Percentiles rank a stretch among this genome's conserved stretches.
phyloP scores from a whole-genome alignment of 805 yeast species.

The Yamadazyma paraphyllophila region DNA sequence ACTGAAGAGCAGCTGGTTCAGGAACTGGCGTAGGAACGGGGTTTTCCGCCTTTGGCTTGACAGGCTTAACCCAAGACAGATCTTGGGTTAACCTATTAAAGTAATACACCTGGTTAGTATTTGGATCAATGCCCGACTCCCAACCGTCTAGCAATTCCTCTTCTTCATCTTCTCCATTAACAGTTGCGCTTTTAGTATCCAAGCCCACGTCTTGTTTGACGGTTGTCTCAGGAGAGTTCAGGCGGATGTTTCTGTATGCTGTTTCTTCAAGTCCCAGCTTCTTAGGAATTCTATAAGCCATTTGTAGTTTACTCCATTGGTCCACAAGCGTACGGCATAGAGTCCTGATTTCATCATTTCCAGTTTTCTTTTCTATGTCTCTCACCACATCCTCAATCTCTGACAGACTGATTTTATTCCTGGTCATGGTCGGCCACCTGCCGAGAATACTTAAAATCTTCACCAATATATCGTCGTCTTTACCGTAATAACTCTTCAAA shows the following conservation, averaged over 20 bases:
- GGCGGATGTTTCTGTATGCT: constrained; percentile 22
- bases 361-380: constrained; percentile 30
- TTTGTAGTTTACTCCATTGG: constrained; percentile 71
- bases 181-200: neutral
- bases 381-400: constrained; percentile 65
- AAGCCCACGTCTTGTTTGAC: no score
- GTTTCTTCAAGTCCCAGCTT: constrained; percentile 20
- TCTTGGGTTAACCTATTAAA: constrained; percentile 47
- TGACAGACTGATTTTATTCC: constrained; percentile 72
- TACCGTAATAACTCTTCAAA: constrained; percentile 36
- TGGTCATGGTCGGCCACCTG: constrained; percentile 56
- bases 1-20: neutral
- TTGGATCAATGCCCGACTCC: constrained; percentile 54
- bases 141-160: constrained; percentile 44
- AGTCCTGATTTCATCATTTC: constrained; percentile 25
- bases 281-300: constrained; percentile 86
- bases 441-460: constrained; percentile 58
- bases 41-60: neutral
- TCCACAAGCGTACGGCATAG: constrained; percentile 48
- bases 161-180: neutral
- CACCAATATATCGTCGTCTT: constrained; percentile 36
- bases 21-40: neutral
- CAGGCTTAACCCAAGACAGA: constrained; percentile 64
- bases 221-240: constrained; percentile 15
- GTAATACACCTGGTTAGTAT: constrained; percentile 48